Base-by-base conservation (phyloP, 352 stramenopile genomes). In the Phytophthora multivora region DNA sequence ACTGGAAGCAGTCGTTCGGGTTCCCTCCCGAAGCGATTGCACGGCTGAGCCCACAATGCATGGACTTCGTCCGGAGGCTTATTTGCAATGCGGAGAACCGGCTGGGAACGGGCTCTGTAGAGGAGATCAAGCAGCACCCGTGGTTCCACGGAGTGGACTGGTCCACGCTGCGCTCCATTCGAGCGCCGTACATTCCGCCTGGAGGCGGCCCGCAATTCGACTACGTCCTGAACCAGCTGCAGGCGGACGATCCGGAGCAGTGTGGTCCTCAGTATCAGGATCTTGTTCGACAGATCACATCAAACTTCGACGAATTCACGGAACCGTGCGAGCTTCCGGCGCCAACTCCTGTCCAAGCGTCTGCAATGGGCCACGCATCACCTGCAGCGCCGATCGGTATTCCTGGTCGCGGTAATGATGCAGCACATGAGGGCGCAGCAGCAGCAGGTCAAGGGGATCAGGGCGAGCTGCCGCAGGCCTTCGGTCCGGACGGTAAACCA, bases 301-400 rank as follows among this genome's bases (percentile, higher is more conserved):
- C 92, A 26, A 99, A 99, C 76, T 99, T 99, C 76, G 96, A 99
- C 73, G 96, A 98, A 26, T 99, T 99, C 76, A 85, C 97, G 36
- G 96, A 99, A 63, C 68, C 77, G 0, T 83, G 73, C 33, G 80
- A 89, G 39, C 64, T 89, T 25, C 68, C 68, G 4, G 45, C 54
- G 11, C 70, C 69, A 1, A 16, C 69, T 11, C 53, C 65, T 30
- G 42, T 70, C 8, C 47, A 61, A 30, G 63, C 77, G n/a, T 63
- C 65, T 2, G 46, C 49, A 12, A 59, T 60, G 51, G 55, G 52
- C 11, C 61, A 63, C 10, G 45, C 26, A 25, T 40, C 66, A 15
- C 61, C 70, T 47, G 42, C 47, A 28, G 49, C 57, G n/a, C 59
- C 51, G 1, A 53, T 59, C 43, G 50, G 41, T 18, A 35, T 18